These are phyloP conservation scores for Triangularia verruculosa DNA, from an alignment of 2,329 filamentous ascomycete species.

Conservation along the genomic window DNA sequence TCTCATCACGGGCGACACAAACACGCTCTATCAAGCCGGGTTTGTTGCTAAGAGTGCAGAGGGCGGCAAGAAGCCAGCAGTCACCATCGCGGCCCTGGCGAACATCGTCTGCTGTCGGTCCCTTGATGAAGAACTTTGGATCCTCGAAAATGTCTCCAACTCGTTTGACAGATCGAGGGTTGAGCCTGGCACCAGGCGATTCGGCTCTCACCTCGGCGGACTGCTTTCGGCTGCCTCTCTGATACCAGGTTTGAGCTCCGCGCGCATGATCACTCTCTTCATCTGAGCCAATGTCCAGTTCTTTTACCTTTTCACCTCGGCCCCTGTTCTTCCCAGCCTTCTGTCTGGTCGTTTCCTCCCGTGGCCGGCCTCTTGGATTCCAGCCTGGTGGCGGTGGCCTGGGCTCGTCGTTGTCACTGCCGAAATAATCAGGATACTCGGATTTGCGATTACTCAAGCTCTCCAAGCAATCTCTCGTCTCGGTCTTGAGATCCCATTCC, in stretches of 20 bases:
- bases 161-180: conserved; percentile 60
- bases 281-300: not conserved
- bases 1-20: conserved; percentile 69
- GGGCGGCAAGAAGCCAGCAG: conserved; percentile 81
- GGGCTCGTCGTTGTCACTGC: not conserved
- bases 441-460: conserved; percentile 15
- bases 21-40: conserved; percentile 67
- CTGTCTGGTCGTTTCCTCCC: not conserved
- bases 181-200: conserved; percentile 32
- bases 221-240: not conserved
- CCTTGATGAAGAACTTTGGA: conserved; percentile 74
- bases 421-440: conserved; percentile 3
- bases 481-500: conserved; percentile 6
- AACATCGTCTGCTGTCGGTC: conserved; percentile 73
- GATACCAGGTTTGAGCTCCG: not conserved
- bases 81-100: conserved; percentile 76
- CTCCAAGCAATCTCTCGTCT: not conserved
- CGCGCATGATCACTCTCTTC: not conserved
- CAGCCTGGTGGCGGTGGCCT: not conserved
- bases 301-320: not conserved
- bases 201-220: conserved; percentile 15
- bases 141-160: conserved; percentile 73
- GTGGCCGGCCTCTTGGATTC: not conserved
- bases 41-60: conserved; percentile 75
- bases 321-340: not conserved